Evolutionary conservation across 148 eudicot genomes (phyloP), one percentile per base, ranked within the genome.

Genomic region (Selenicereus undatus): DNA sequence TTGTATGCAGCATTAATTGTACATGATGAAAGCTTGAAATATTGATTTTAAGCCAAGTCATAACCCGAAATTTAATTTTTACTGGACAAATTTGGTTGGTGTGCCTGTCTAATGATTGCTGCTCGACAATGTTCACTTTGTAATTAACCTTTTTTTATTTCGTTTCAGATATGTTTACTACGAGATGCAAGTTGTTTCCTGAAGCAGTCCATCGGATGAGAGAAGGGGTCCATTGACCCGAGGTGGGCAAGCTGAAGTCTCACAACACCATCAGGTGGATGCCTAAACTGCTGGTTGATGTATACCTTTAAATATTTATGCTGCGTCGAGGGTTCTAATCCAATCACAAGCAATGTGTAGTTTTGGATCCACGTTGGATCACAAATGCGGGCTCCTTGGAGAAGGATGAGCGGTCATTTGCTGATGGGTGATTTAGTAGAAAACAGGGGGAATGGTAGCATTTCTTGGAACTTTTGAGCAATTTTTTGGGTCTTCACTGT

Each of bases 401-500:
- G 60, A 74, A 73, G 66, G 83, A 68, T 62, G 76, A 75, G 43
- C 62, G 72, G 68, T 70, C 56, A 16, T 82, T 76, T 82, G 73
- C 84, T 69, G 82, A 75, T 68, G 58, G 79, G 82, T 85, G 82
- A 82, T 79, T 84, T 85, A 76, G 56, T 79, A 76, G 84, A 79
- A 79, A 78, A 77, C 77, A 60, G 80, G 80, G 80, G 18, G 73
- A 82, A 52, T 85, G 78, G 84, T 82, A 78, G 80, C 17, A 18
- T 66, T 27, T 65, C 75, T 65, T 74, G 43, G 75, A 66, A 82
- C 84, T 58, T 78, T 82, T 84, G 54, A 77, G 82, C 62, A 58
- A 45, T 75, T 82, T 85, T 82, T 81, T 48, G 82, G 72, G 84
- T 84, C 76, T 54, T 78, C 35, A 14, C 60, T 78, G 82, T 78